These are phyloP conservation scores for Glycine tomentella DNA, from an alignment of 306 rosid species.

Conservation along the genomic window DNA sequence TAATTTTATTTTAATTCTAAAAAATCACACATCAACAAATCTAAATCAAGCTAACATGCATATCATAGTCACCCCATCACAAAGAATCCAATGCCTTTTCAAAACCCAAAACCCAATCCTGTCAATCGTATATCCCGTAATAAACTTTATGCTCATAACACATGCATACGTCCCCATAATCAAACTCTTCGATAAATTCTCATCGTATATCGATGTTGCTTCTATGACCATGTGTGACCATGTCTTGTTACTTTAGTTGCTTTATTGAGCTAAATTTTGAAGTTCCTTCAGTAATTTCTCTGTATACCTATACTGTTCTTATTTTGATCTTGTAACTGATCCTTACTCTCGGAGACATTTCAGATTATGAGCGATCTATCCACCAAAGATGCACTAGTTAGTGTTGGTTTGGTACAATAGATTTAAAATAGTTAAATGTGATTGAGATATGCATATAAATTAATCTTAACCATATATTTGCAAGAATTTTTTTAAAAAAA, in stretches of 20 bases:
- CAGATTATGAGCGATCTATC: too few relatives aligned
- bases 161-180: conserved; percentile 46
- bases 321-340: too few relatives aligned
- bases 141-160: conserved; percentile 24
- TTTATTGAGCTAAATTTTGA: background rate
- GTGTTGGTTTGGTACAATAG: background rate
- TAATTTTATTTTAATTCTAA: too few relatives aligned
- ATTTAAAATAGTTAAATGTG: too few relatives aligned
- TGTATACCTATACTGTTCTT: too few relatives aligned
- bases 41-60: background rate
- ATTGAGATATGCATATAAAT: background rate
- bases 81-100: conserved; percentile 69
- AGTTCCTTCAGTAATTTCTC: background rate
- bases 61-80: conserved; percentile 33
- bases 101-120: conserved; percentile 7
- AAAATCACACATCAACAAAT: too few relatives aligned
- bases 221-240: background rate
- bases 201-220: background rate
- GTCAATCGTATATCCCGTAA: conserved; percentile 43
- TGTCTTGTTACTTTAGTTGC: background rate
- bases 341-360: too few relatives aligned
- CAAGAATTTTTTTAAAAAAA: background rate
- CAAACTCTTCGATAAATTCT: conserved; percentile 5
- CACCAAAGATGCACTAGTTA: background rate
- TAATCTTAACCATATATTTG: too few relatives aligned